Base-by-base conservation (phyloP, 139 green algal genomes). In the Picochlorum costavermella region DNA sequence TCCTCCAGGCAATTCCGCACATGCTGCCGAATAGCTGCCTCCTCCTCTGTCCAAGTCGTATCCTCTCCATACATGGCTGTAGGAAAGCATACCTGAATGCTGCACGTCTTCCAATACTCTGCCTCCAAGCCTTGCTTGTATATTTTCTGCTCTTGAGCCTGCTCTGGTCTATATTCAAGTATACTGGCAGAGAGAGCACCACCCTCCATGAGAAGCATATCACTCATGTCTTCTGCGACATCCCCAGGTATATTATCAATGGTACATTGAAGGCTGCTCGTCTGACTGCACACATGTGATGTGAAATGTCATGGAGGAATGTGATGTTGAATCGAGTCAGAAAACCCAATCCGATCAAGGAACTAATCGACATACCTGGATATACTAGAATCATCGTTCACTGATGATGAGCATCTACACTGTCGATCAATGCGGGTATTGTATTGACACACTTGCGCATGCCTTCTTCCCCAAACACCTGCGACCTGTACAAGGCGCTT, bases 81-180 rank as follows among this genome's bases (percentile, higher is more conserved):
- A 0, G 66, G n/a, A 26, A 91, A 91, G 60, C 83, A 72, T 8
- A 67, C 79, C 2, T 76, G 45, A 1, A 94, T 68, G 9, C 69
- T 71, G 69, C 83, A 90, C 10, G 31, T 26, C 60, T 89, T 73
- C 83, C 83, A 92, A 40, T 86, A 69, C 10, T 51, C 48, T 25
- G 56, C 29, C 6, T 43, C 56, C 6, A 56, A 37, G 28, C 79
- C 65, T 16, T 78, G 64, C 2, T 44, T 73, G 53, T 70, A 89
- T 3, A 89, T 80, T 43, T 85, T 46, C 62, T 88, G 75, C 67
- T 89, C 81, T 5, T 50, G 20, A 0, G 29, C 56, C 0, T 74
- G 72, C 3, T 56, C 48, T 2, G 61, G 50, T 3, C 70, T 46
- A 50, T 78, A 70, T 63, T 89, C 83, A 66, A 83, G 60, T 8